Evolutionary conservation across 2,329 filamentous ascomycete species (phyloP), one percentile per base, ranked within the genome.

Genomic region (Thyridium curvatum): DNA sequence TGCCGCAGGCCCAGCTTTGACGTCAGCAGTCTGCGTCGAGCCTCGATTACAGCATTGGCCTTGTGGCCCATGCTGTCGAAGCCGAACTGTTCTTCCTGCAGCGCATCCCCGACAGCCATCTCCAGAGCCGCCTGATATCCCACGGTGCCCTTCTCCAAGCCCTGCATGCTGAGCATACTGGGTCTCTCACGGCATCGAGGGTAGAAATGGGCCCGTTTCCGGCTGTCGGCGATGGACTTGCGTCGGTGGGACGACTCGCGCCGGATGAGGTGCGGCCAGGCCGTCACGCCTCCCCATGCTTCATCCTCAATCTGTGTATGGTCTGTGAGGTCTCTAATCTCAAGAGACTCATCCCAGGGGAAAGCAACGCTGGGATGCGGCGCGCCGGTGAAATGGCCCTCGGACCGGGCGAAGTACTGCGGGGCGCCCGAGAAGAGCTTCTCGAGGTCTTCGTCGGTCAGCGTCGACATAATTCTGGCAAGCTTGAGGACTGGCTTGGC

Each of bases 341-440:
- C 64, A 41, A 83, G 58, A 45, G 72, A 66, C 45, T 76, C 70
- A 54, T 86, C 77, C 72, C 80, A 85, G 2, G 81, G 82, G 53
- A 80, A 86, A 30, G 77, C 75, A 18, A 82, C 78, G 35, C 69
- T 77, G 16, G 82, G 80, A 49, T 78, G 72, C 16, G 75, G 74
- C 30, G 77, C 74, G 37, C 71, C 77, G 42, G 70, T 72, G 54
- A 69, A 74, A 55, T 79, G 74, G 30, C 74, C 73, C 49, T 78
- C 72, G 41, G 69, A 72, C 38, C 75, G 71, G 47, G 77, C 72
- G 56, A 79, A 80, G 64, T 82, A 86, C 55, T 85, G 81, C 46
- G 83, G 83, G 32, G 83, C 83, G n/a, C 83, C 82, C 18, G 82
- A 84, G 65, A 86, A 87, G 51, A 86, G 71, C 58, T 79, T 77